Base-by-base conservation (phyloP, 2,329 filamentous ascomycete genomes). In the Chaetomiaceae sp. region DNA sequence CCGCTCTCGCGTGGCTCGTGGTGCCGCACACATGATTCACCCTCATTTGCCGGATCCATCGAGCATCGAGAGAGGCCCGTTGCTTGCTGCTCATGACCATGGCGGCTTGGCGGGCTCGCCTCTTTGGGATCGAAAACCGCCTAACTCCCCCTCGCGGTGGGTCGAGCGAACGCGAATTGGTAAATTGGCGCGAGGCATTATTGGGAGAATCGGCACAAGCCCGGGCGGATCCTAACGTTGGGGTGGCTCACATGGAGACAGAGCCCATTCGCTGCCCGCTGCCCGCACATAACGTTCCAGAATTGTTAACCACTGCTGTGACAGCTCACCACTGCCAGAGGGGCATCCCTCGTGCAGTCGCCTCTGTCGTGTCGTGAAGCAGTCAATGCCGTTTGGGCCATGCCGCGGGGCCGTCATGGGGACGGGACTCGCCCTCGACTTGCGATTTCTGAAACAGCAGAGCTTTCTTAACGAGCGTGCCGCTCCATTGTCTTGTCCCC, bases 131-230 rank as follows among this genome's bases (percentile, higher is more conserved):
- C 41, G 50, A 48, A 52, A 52, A 54, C 56, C 48, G 47, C 40
- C 38, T 34, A 30, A 23, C 27, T 19, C 45, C 54, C 48, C 51
- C 35, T 53, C 44, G 43, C 30, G 44, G 51, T 43, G 51, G 44
- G 41, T 38, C 33, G 19, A 33, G 19, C 25, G 17, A 12, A 43
- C 14, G 40, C 39, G 44, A 47, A 44, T 46, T 48, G 50, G 50
- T 52, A 56, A 56, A 55, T 54, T 53, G 51, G 45, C 31, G 46
- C 55, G 51, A 48, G 44, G 47, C 50, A 53, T 55, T 57, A 54
- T 46, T 43, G 38, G 37, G 34, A 16, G n/a, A 4, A 9, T 23
- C 16, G 41, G 27, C 16, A n/a, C 39, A 30, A 20, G 14, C 19
- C 16, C 33, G n/a, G n/a, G n/a, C n/a, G n/a, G n/a, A n/a, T n/a